These are phyloP conservation scores for Leptomonas seymouri DNA, from an alignment of 208 protist species.

Conservation along the genomic window DNA sequence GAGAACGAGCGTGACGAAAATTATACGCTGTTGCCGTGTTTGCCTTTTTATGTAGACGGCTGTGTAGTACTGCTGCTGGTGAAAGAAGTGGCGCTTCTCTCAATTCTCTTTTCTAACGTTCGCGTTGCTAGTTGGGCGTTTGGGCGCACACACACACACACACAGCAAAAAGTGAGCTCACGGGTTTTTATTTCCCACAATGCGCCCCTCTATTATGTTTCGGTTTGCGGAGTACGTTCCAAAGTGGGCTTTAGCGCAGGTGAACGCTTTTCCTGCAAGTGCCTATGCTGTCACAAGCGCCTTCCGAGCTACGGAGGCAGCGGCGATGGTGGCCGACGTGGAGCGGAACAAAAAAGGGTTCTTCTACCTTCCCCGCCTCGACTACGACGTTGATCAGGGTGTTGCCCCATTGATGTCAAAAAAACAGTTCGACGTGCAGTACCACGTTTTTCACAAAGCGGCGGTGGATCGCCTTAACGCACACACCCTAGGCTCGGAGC, in stretches of 20 bases:
- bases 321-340: slow-evolving; percentile 43
- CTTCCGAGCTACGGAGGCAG: slow-evolving; percentile 69
- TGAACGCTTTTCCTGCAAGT: background rate
- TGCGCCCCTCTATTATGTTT: slow-evolving; percentile 45
- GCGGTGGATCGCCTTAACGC: slow-evolving; percentile 73
- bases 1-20: no score
- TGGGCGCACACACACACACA: background rate
- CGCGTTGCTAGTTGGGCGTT: no score
- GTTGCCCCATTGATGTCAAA: slow-evolving; percentile 71
- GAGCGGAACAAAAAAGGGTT: slow-evolving; percentile 60
- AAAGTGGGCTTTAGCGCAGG: slow-evolving; percentile 43
- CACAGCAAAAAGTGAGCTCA: background rate
- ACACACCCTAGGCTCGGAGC: slow-evolving; percentile 71
- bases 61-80: no score
- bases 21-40: no score
- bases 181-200: background rate
- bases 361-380: slow-evolving; percentile 69
- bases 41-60: no score
- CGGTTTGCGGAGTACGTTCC: slow-evolving; percentile 73
- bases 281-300: slow-evolving; percentile 47
- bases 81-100: no score
- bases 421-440: slow-evolving; percentile 78
- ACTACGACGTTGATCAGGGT: slow-evolving; percentile 61
- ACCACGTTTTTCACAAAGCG: slow-evolving; percentile 82
- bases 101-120: no score